Evolutionary conservation across 1,139 yeast genomes (phyloP).

Genomic region (Eremothecium cymbalariae): DNA sequence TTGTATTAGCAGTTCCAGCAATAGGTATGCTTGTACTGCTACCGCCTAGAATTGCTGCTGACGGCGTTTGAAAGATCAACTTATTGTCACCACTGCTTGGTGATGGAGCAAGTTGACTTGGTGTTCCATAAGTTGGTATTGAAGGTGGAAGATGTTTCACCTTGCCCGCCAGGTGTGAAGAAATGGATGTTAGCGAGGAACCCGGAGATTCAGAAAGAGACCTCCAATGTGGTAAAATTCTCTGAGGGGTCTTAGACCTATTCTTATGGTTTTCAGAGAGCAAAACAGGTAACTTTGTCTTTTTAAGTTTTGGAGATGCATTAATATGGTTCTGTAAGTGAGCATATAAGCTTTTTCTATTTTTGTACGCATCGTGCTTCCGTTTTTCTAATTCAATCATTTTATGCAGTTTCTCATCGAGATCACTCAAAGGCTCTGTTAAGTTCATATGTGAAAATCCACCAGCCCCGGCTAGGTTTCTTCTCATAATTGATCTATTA

Average conservation of each 20-base stretch:
- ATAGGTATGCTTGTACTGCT: constrained; percentile 2
- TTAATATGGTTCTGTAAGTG: constrained; percentile 26
- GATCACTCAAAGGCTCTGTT: constrained; percentile 13
- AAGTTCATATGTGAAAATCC: constrained; percentile 6
- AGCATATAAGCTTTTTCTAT: constrained; percentile 25
- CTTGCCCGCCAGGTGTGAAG: constrained; percentile 27
- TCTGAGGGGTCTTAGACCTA: constrained; percentile 27
- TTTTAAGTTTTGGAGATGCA: constrained; percentile 27
- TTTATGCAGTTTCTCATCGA: constrained; percentile 25
- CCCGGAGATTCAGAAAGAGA: constrained; percentile 3
- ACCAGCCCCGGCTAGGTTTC: constrained; percentile 12
- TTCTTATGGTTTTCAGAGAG: constrained; percentile 22
- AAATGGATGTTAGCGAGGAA: constrained; percentile 19
- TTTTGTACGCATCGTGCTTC: constrained; percentile 13
- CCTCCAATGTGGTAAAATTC: constrained; percentile 10
- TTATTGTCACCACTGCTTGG: background rate
- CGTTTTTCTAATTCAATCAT: constrained; percentile 23
- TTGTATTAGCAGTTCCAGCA: constrained; percentile 9
- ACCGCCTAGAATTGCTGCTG: constrained; percentile 4
- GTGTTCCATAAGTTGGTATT: constrained; percentile 8
- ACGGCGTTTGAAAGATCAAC: constrained; percentile 4
- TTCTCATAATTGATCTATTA: constrained; percentile 13
- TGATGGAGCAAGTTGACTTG: constrained; percentile 6
- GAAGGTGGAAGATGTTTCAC: constrained; percentile 7
- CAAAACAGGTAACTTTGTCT: constrained; percentile 28